Conservation (phyloP, 2,329 filamentous ascomycete genomes). For the Pyricularia sp. region DNA sequence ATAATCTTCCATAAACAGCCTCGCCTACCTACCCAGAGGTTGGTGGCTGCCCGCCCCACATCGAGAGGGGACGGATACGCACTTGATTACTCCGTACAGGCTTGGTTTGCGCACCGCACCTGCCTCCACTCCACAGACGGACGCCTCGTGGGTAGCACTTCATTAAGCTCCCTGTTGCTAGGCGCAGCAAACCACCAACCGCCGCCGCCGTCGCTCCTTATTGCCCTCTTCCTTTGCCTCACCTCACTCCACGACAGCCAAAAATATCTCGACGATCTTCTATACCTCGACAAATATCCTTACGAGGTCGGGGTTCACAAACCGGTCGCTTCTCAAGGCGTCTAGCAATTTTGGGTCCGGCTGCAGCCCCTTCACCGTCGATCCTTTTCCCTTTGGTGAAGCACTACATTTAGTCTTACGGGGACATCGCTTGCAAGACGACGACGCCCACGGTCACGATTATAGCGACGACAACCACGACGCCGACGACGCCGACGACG, state of each 20-base stretch:
- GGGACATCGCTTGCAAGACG: neutral
- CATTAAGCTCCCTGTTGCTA: neutral
- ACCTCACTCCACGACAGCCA: neutral
- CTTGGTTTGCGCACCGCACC: neutral
- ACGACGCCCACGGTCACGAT: neutral
- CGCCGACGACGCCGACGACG: neutral
- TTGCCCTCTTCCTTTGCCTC: neutral
- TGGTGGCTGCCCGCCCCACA: neutral
- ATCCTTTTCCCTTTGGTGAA: neutral
- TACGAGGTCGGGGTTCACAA: neutral
- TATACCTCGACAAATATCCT: neutral
- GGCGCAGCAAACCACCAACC: neutral
- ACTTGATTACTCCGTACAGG: neutral
- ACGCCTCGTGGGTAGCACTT: neutral
- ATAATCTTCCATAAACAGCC: neutral
- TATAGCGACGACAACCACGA: neutral
- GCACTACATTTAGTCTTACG: neutral
- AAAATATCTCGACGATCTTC: neutral
- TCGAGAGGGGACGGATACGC: constrained; percentile 1
- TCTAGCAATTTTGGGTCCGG: neutral
- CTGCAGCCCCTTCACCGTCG: neutral
- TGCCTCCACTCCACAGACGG: neutral
- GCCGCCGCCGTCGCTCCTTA: neutral
- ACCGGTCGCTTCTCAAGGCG: neutral
- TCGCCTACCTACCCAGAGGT: neutral